Conservation (phyloP, 2,329 filamentous ascomycete genomes). For the Aspergillus oerlinghausenensis region DNA sequence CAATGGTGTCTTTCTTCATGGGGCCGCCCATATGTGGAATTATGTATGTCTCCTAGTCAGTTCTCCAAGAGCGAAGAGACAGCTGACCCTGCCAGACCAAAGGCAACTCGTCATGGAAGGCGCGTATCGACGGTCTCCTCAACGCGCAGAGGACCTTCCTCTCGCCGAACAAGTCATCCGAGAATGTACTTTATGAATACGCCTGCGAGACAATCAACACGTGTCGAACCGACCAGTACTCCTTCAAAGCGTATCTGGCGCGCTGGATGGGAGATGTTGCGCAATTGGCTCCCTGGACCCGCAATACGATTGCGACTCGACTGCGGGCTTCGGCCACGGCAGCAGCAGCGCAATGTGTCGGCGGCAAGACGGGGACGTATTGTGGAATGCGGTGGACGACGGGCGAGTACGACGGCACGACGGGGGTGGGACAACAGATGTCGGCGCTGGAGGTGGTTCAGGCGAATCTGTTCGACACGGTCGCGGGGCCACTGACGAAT, state of each 20-base stretch:
- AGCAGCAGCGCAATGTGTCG: conserved; percentile 40
- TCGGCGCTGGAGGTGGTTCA: conserved; percentile 54
- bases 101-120: conserved; percentile 48
- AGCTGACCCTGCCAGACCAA: conserved; percentile 26
- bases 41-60: conserved; percentile 31
- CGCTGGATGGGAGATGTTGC: conserved; percentile 56
- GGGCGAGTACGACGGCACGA: conserved; percentile 27
- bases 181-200: conserved; percentile 52
- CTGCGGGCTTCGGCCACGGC: conserved; percentile 50
- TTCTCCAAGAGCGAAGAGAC: neutral
- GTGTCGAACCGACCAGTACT: conserved; percentile 59
- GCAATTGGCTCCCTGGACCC: conserved; percentile 55
- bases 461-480: conserved; percentile 45
- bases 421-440: conserved; percentile 37
- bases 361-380: conserved; percentile 30
- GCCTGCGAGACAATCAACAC: conserved; percentile 53
- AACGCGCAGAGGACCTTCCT: conserved; percentile 50
- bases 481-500: conserved; percentile 39
- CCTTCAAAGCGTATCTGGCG: conserved; percentile 62
- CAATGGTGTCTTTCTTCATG: conserved; percentile 52
- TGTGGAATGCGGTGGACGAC: conserved; percentile 38
- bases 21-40: conserved; percentile 56
- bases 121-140: conserved; percentile 50
- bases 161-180: conserved; percentile 27
- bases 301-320: conserved; percentile 47